Percentiles rank a stretch among this genome's conserved stretches.
Evolutionary conservation across 305 asterid genomes (phyloP).

Genomic region (Fraxinus albicans): DNA sequence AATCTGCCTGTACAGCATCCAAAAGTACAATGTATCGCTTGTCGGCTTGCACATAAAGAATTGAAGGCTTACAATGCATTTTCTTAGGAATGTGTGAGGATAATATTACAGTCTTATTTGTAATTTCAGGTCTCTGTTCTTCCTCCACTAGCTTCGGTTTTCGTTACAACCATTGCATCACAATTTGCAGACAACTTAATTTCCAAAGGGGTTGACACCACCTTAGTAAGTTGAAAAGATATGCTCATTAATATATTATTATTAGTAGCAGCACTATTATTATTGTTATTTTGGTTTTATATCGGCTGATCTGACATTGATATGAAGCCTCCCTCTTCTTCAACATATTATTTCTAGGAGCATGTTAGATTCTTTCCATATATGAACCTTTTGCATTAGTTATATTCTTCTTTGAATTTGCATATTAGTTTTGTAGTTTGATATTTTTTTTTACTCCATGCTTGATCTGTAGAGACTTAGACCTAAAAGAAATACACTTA

Average conservation of each 20-base stretch:
- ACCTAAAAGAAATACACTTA: neutral
- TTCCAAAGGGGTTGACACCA: constrained; percentile 80
- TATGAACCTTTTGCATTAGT: neutral
- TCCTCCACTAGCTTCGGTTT: constrained; percentile 95
- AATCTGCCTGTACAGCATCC: neutral
- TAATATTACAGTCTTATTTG: constrained; percentile 4
- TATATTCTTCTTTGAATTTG: neutral
- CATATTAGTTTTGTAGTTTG: neutral
- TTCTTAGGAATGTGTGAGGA: neutral
- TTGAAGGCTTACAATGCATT: neutral
- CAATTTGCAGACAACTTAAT: constrained; percentile 90
- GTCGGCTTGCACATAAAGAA: neutral
- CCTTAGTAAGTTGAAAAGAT: constrained; percentile 53
- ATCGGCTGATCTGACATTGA: neutral
- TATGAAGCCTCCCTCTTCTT: neutral
- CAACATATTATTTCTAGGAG: neutral
- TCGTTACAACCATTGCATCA: constrained; percentile 82
- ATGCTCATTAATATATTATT: neutral
- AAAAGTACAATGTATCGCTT: neutral
- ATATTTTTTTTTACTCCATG: neutral
- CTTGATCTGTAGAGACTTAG: neutral
- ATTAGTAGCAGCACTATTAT: neutral
- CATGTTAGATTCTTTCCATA: neutral
- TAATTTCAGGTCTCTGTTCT: constrained; percentile 82
- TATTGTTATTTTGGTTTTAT: neutral